phyloP scores from a whole-genome alignment of 2,329 filamentous ascomycete genomes.

The Diplocarpon mali region DNA sequence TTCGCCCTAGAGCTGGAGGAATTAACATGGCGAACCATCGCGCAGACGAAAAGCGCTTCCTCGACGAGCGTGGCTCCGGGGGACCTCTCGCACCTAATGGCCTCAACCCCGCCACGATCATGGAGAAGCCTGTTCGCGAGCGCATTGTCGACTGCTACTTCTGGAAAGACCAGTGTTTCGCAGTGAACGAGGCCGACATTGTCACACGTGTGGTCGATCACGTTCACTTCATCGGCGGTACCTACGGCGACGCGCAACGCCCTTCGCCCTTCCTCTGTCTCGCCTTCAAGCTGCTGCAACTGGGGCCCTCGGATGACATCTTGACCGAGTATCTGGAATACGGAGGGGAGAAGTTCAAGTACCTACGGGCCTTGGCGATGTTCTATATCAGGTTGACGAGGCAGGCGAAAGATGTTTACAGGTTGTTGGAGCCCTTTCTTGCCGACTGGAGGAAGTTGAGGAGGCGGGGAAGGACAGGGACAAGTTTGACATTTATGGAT shows the following conservation, averaged over 20 bases:
- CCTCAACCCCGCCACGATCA: constrained; percentile 87
- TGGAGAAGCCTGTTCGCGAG: constrained; percentile 92
- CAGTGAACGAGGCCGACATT: constrained; percentile 71
- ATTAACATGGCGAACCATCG: constrained; percentile 42
- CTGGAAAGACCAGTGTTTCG: constrained; percentile 98
- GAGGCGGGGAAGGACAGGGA: constrained; percentile 62
- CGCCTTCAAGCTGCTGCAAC: constrained; percentile 85
- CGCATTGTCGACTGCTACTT: constrained; percentile 93
- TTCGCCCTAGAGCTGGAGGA: neutral
- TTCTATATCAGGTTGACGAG: constrained; percentile 92
- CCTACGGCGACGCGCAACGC: constrained; percentile 72
- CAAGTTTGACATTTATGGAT: constrained; percentile 70
- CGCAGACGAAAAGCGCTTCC: constrained; percentile 70
- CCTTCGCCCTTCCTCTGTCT: constrained; percentile 90
- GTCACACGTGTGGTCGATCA: constrained; percentile 81
- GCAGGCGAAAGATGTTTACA: constrained; percentile 69
- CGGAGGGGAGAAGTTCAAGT: constrained; percentile 69
- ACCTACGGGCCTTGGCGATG: constrained; percentile 76
- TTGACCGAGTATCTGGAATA: constrained; percentile 69
- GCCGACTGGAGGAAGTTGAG: constrained; percentile 76
- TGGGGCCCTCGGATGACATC: constrained; percentile 69
- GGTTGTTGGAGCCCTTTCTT: constrained; percentile 69
- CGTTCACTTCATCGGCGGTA: constrained; percentile 77
- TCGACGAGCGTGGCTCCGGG: constrained; percentile 80
- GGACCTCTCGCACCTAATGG: constrained; percentile 71